Conservation (phyloP, 2,329 filamentous ascomycete species). For the Colletotrichum sp. region DNA sequence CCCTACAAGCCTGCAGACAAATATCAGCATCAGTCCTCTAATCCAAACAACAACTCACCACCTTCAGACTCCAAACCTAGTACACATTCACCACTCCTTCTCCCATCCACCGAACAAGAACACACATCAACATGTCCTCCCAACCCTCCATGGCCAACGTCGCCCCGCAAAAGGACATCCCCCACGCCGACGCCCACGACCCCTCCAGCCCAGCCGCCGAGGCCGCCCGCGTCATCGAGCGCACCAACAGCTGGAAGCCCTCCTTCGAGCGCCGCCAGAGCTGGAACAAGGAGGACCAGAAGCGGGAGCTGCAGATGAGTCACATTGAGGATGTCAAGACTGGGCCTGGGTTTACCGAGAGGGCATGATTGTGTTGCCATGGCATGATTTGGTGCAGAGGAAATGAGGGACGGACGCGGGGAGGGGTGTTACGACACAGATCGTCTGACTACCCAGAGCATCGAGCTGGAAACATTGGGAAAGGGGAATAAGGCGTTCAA, state of each 20-base stretch:
- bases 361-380: neutral
- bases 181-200: neutral
- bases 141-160: neutral
- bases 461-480: neutral
- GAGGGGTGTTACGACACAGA: neutral
- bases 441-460: neutral
- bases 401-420: too few species aligned
- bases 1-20: neutral
- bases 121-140: neutral
- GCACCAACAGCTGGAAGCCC: slow-evolving; percentile 51
- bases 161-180: neutral
- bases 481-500: neutral
- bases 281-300: slow-evolving; percentile 59
- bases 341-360: slow-evolving; percentile 49
- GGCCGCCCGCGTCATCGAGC: slow-evolving; percentile 36
- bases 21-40: neutral
- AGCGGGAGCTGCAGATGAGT: slow-evolving; percentile 55
- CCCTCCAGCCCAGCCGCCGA: slow-evolving; percentile 22
- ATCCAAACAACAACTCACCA: neutral
- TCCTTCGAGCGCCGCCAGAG: slow-evolving; percentile 51
- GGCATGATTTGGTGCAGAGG: neutral
- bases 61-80: neutral
- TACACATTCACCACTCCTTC: neutral
- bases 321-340: slow-evolving; percentile 39
- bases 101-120: neutral